These are phyloP conservation scores for Verbena officinalis DNA, from an alignment of 257 asterid genomes.

Conservation along the genomic window DNA sequence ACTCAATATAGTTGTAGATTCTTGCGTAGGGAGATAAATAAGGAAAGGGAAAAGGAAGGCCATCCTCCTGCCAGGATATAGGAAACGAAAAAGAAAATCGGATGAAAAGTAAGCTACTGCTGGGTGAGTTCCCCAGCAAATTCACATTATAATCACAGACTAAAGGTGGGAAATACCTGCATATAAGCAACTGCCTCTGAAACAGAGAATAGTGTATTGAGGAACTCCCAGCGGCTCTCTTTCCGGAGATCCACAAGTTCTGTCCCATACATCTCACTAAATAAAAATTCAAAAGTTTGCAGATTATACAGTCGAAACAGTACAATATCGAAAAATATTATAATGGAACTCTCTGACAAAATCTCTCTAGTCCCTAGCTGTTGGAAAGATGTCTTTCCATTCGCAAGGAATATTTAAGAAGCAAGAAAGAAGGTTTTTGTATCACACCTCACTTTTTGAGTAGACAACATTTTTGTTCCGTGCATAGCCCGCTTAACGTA, in stretches of 20 bases:
- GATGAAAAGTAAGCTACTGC: constrained; percentile 14
- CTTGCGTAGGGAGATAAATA: constrained; percentile 9
- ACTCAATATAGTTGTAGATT: neutral
- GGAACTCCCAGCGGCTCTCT: constrained; percentile 86
- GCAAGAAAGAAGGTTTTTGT: constrained; percentile 25
- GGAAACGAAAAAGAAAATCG: neutral
- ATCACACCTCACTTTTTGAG: constrained; percentile 73
- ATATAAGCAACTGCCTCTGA: constrained; percentile 94
- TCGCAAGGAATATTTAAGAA: constrained; percentile 20
- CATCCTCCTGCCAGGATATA: constrained; percentile 23
- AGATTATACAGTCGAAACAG: constrained; percentile 1
- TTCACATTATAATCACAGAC: neutral
- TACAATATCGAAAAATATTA: constrained; percentile 2
- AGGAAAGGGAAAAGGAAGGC: constrained; percentile 7
- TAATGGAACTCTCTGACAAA: neutral
- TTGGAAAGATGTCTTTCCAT: constrained; percentile 21
- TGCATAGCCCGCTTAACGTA: constrained; percentile 90
- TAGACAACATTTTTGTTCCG: constrained; percentile 80
- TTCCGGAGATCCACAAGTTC: constrained; percentile 92
- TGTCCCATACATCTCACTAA: constrained; percentile 88
- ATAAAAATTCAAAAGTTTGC: constrained; percentile 14
- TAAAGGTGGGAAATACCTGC: constrained; percentile 63
- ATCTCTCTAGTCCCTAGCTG: constrained; percentile 4
- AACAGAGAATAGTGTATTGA: constrained; percentile 84
- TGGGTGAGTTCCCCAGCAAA: constrained; percentile 5